Conservation (phyloP, 352 stramenopile genomes). For the Globisporangium acanthophoron region DNA sequence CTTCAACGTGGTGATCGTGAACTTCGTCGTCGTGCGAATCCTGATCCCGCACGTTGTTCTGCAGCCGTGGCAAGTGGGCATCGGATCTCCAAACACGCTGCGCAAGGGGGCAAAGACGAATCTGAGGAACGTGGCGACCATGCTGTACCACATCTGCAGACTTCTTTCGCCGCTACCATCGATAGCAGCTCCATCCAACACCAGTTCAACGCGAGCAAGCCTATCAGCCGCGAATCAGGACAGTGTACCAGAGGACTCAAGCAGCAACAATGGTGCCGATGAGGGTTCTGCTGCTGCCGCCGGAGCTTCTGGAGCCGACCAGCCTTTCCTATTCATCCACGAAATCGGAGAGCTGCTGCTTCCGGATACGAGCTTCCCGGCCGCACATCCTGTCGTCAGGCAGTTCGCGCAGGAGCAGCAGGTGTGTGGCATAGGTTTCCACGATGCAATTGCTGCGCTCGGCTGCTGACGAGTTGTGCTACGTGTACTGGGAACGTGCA, state of each 20-base stretch:
- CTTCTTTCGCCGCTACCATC: conserved; percentile 37
- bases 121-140: conserved; percentile 37
- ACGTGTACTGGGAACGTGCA: neutral
- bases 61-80: conserved; percentile 37
- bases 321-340: conserved; percentile 21
- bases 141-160: conserved; percentile 44
- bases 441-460: neutral
- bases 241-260: too few species aligned
- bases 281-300: neutral
- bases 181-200: conserved; percentile 5
- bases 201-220: neutral
- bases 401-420: conserved; percentile 27
- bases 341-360: conserved; percentile 24
- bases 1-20: conserved; percentile 53
- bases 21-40: conserved; percentile 57
- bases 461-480: neutral
- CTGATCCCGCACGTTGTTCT: conserved; percentile 56
- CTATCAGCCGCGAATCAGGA: neutral
- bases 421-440: neutral
- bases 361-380: conserved; percentile 24
- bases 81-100: conserved; percentile 20
- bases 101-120: conserved; percentile 26
- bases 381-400: conserved; percentile 16
- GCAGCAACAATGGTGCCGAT: neutral
- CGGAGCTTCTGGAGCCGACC: too few species aligned